phyloP scores from a whole-genome alignment of 352 stramenopile species.

The Globisporangium sylvaticum region DNA sequence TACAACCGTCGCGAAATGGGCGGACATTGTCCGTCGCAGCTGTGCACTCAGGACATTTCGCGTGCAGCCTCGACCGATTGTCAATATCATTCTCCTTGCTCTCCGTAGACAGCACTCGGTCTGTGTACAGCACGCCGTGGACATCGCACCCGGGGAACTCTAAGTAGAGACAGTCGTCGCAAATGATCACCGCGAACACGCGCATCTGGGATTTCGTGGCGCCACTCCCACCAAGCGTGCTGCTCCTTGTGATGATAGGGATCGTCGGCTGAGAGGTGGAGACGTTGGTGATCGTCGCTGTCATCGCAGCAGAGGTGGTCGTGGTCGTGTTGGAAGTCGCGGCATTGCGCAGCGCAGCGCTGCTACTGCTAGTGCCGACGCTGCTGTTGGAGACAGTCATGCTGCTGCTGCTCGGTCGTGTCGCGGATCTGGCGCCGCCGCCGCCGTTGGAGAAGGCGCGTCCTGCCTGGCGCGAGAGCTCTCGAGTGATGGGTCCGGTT shows the following conservation, averaged over 20 bases:
- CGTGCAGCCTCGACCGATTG: slow-evolving; percentile 29
- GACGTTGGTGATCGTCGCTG: not conserved
- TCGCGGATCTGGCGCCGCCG: not conserved
- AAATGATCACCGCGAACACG: slow-evolving; percentile 77
- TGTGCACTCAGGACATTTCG: slow-evolving; percentile 81
- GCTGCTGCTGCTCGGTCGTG: not conserved
- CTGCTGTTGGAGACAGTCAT: slow-evolving; percentile 54
- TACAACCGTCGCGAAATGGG: slow-evolving; percentile 80
- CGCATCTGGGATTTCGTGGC: slow-evolving; percentile 29
- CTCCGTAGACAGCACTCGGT: slow-evolving; percentile 29
- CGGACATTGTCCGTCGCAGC: slow-evolving; percentile 81
- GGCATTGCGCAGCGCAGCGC: not conserved
- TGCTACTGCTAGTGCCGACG: slow-evolving; percentile 12
- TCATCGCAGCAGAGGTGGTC: not conserved
- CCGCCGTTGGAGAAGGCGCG: not conserved
- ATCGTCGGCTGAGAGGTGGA: slow-evolving; percentile 3
- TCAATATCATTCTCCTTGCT: slow-evolving; percentile 7
- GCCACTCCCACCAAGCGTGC: not conserved
- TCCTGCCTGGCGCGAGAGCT: slow-evolving; percentile 7
- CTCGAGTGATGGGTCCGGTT: slow-evolving; percentile 10
- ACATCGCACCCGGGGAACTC: slow-evolving; percentile 88
- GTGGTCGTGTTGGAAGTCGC: slow-evolving; percentile 7
- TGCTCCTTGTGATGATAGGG: not conserved
- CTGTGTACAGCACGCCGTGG: slow-evolving; percentile 78
- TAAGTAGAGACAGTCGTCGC: slow-evolving; percentile 76